phyloP scores from a whole-genome alignment of 2,329 filamentous ascomycete genomes.

The Scedosporium aurantiacum region DNA sequence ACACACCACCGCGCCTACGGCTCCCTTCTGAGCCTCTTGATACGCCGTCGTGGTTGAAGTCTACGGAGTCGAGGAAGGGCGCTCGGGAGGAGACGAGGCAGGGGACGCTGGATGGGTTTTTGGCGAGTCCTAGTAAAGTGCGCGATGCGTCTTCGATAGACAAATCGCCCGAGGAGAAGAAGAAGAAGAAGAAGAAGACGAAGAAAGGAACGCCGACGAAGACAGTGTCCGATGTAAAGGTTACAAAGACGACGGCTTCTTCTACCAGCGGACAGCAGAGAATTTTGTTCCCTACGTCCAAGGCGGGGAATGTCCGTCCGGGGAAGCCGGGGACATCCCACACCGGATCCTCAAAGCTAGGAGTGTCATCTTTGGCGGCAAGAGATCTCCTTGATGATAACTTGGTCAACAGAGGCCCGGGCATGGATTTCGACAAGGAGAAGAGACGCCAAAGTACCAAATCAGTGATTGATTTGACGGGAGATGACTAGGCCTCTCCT shows the following conservation, averaged over 20 bases:
- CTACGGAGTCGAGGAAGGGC: not conserved
- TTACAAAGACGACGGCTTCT: not conserved
- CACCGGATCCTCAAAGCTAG: not conserved
- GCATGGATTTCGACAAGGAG: not conserved
- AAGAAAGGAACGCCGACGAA: not conserved
- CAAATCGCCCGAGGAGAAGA: not conserved
- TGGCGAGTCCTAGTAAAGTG: not conserved
- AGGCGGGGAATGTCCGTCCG: not conserved
- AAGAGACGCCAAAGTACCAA: not conserved
- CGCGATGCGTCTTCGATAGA: too few relatives aligned
- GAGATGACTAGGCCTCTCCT: constrained; percentile 1
- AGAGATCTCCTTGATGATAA: not conserved
- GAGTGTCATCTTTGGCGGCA: not conserved
- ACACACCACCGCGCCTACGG: constrained; percentile 2
- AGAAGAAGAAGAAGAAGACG: not conserved
- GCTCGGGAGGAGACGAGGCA: not conserved
- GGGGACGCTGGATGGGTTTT: constrained; percentile 3
- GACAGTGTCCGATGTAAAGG: not conserved
- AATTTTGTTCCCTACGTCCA: constrained; percentile 1
- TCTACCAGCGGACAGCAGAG: not conserved
- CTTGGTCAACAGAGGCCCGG: not conserved
- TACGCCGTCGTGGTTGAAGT: constrained; percentile 4
- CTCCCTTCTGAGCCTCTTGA: constrained; percentile 6
- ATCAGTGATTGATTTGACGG: constrained; percentile 6
- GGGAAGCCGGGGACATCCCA: not conserved